Percentiles rank a stretch among this genome's conserved stretches.
Conservation (phyloP, 331 rosid genomes). For the Acacia concinna region DNA sequence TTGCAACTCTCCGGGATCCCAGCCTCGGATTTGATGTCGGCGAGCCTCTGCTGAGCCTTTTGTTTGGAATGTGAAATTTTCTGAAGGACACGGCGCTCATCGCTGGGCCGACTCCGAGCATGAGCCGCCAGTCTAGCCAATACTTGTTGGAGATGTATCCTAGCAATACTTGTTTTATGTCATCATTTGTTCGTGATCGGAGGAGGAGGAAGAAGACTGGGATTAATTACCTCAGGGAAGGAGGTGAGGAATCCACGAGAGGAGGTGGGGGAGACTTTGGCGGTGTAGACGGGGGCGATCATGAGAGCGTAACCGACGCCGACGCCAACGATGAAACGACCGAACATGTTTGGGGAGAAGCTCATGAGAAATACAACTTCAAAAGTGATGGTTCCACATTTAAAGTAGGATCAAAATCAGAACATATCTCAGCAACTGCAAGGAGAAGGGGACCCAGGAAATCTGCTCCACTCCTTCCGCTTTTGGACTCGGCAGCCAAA, state of each 20-base stretch:
- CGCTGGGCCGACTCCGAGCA: conserved; percentile 67
- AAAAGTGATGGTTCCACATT: conserved; percentile 93
- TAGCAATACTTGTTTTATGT: too few relatives aligned
- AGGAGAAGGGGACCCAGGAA: conserved; percentile 96
- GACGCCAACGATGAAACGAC: conserved; percentile 54
- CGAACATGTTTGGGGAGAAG: conserved; percentile 50
- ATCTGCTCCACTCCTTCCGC: conserved; percentile 99
- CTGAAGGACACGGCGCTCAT: too few relatives aligned
- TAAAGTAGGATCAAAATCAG: conserved; percentile 85
- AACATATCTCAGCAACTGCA: conserved; percentile 94
- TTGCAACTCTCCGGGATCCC: too few relatives aligned
- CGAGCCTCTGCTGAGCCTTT: too few relatives aligned
- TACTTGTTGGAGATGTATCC: conserved; percentile 57
- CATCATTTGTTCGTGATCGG: too few relatives aligned
- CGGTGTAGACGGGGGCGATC: conserved; percentile 69
- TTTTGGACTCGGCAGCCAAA: conserved; percentile 94
- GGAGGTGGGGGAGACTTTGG: conserved; percentile 57
- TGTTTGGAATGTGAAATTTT: too few relatives aligned
- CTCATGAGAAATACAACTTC: conserved; percentile 86
- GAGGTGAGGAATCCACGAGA: conserved; percentile 74
- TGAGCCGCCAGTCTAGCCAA: conserved; percentile 53
- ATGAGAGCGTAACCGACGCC: conserved; percentile 66
- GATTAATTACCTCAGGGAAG: conserved; percentile 68
- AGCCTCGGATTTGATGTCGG: too few relatives aligned
- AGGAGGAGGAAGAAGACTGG: too few relatives aligned